Percentiles rank a stretch among this genome's conserved stretches.
phyloP scores from a whole-genome alignment of 2,329 filamentous ascomycete species.

The Waltergamsia citrina region DNA sequence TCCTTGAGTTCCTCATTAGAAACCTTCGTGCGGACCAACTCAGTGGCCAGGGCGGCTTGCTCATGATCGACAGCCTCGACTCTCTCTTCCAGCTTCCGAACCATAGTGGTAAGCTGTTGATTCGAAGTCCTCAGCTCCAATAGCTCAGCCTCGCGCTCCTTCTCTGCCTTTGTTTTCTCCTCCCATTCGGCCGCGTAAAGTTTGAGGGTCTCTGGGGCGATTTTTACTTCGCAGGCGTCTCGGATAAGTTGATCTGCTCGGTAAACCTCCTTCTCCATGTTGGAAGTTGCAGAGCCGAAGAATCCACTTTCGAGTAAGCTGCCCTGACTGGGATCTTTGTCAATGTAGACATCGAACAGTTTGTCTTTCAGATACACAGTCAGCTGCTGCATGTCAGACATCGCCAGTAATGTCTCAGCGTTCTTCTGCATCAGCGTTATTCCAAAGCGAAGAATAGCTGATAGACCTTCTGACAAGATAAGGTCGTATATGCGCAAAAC shows the following conservation, averaged over 20 bases:
- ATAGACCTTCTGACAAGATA: conserved; percentile 85
- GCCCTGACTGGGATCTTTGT: conserved; percentile 82
- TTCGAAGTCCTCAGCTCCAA: conserved; percentile 62
- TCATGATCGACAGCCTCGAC: conserved; percentile 83
- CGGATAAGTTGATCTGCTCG: conserved; percentile 87
- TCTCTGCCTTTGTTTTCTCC: conserved; percentile 74
- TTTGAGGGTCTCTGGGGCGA: conserved; percentile 74
- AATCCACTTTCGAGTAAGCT: conserved; percentile 94
- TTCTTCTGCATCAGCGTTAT: conserved; percentile 97
- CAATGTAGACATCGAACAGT: conserved; percentile 94
- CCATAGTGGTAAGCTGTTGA: conserved; percentile 56
- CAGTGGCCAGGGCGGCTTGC: conserved; percentile 82
- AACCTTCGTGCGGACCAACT: conserved; percentile 85
- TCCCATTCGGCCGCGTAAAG: conserved; percentile 84
- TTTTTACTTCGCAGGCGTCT: conserved; percentile 81
- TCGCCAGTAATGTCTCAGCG: conserved; percentile 61
- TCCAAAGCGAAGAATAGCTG: conserved; percentile 89
- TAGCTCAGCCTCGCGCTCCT: conserved; percentile 73
- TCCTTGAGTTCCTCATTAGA: conserved; percentile 86
- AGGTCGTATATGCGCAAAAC: conserved; percentile 95
- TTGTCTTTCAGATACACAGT: conserved; percentile 89
- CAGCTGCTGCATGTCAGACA: conserved; percentile 85
- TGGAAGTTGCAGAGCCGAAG: conserved; percentile 86
- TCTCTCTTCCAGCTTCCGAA: conserved; percentile 81
- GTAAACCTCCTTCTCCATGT: conserved; percentile 90